Percentiles rank a stretch among this genome's conserved stretches.
Conservation (phyloP, 805 yeast species). For the Dipodascus geniculatus region DNA sequence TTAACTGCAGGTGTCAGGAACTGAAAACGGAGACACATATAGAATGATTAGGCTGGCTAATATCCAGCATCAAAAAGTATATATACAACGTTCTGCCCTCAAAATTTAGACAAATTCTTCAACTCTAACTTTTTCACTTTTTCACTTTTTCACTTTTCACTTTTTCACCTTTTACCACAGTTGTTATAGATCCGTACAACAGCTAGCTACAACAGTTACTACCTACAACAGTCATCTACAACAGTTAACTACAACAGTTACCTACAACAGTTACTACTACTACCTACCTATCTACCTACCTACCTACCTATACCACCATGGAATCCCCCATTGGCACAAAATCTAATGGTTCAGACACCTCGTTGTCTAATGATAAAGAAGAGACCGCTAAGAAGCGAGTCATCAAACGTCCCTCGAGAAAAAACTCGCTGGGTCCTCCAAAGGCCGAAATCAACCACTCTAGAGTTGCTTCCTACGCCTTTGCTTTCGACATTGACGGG, state of each 20-base stretch:
- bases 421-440: constrained; percentile 3
- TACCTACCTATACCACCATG: no score
- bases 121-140: neutral
- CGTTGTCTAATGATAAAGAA: neutral
- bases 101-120: no score
- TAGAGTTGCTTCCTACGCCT: constrained; percentile 36
- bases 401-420: constrained; percentile 3
- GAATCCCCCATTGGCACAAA: neutral
- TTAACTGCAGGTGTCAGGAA: neutral
- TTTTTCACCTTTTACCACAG: no score
- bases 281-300: no score
- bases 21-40: neutral
- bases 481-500: constrained; percentile 90
- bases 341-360: neutral
- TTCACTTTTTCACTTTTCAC: neutral
- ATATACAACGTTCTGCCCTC: neutral
- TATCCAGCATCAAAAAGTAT: neutral
- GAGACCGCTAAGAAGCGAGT: neutral
- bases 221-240: no score
- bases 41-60: neutral
- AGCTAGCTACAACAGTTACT: no score
- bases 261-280: no score
- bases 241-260: no score
- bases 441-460: constrained; percentile 10
- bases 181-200: no score